phyloP scores from a whole-genome alignment of 2,329 filamentous ascomycete species.

The Penicillium verrucosum region DNA sequence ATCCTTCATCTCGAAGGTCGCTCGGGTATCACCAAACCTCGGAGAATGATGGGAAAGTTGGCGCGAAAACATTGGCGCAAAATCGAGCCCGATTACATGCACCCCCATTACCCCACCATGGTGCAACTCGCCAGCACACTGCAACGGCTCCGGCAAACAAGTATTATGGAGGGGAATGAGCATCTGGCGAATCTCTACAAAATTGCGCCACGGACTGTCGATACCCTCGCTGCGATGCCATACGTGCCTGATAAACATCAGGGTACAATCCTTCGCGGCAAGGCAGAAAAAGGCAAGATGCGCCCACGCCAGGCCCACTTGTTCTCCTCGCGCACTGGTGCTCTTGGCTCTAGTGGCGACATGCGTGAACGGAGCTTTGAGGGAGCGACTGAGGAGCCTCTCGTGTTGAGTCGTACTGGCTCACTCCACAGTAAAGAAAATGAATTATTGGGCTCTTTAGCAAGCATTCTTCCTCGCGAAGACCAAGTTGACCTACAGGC shows the following conservation, averaged over 20 bases:
- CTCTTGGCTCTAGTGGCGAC: conserved; percentile 2
- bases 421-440: not conserved
- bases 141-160: conserved; percentile 35
- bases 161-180: conserved; percentile 32
- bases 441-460: not conserved
- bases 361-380: not conserved
- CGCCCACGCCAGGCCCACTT: not conserved
- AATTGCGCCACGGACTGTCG: conserved; percentile 37
- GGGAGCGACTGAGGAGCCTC: not conserved
- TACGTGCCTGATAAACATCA: conserved; percentile 42
- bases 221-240: conserved; percentile 38
- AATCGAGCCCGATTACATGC: conserved; percentile 40
- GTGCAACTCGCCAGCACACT: conserved; percentile 44
- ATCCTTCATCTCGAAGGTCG: conserved; percentile 35
- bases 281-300: conserved; percentile 14
- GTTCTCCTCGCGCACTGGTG: conserved; percentile 8
- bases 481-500: conserved; percentile 11
- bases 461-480: conserved; percentile 5
- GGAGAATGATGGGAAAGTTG: conserved; percentile 30
- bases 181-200: conserved; percentile 30
- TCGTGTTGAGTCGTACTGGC: not conserved
- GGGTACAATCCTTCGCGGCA: conserved; percentile 38
- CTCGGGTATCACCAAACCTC: conserved; percentile 14
- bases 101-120: conserved; percentile 45
- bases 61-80: conserved; percentile 35